phyloP scores from a whole-genome alignment of 345 rosid genomes.

The Eucalyptus camaldulensis region DNA sequence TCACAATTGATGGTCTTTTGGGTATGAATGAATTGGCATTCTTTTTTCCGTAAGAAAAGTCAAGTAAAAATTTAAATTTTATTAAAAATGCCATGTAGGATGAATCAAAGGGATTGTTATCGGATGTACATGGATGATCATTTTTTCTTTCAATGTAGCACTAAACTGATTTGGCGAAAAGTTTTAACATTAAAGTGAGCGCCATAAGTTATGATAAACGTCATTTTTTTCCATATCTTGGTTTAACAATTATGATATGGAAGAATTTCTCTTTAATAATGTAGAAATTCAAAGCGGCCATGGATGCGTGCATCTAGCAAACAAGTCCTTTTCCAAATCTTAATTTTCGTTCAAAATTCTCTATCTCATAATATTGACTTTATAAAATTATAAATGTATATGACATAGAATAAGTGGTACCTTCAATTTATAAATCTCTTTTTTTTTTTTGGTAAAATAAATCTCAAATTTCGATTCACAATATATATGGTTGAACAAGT shows the following conservation, averaged over 20 bases:
- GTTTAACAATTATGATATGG: background rate
- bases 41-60: background rate
- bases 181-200: background rate
- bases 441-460: no score
- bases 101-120: background rate
- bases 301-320: background rate
- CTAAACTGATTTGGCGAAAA: background rate
- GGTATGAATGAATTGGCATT: background rate
- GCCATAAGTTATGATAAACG: rapidly evolving
- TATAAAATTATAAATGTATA: background rate
- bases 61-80: background rate
- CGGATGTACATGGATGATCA: no score
- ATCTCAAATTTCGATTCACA: background rate
- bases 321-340: background rate
- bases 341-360: background rate
- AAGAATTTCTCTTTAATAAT: no score
- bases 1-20: no score
- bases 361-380: background rate
- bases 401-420: background rate
- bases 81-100: background rate
- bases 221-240: background rate
- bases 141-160: background rate
- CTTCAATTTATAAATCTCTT: background rate
- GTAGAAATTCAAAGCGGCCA: no score
- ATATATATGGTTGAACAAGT: background rate